Percentiles rank a stretch among this genome's conserved stretches.
phyloP scores from a whole-genome alignment of 1,284 basidiomycete species.

The Ceratobasidium sp. region DNA sequence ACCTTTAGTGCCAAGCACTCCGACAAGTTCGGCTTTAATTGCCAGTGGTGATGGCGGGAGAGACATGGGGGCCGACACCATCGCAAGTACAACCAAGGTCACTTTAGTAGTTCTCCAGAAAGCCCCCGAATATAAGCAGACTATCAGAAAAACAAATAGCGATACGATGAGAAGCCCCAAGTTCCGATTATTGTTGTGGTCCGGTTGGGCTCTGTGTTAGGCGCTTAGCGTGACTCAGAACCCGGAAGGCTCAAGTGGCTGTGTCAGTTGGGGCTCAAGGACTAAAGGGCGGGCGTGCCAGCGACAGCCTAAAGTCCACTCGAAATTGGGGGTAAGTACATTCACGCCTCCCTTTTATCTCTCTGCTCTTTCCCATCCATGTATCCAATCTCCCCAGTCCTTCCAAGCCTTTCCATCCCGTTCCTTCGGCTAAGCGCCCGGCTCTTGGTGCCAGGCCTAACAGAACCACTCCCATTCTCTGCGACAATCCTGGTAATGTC shows the following conservation, averaged over 20 bases:
- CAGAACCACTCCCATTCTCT: not conserved
- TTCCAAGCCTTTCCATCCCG: too few species aligned
- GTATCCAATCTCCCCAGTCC: too few species aligned
- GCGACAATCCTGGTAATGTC: constrained; percentile 19
- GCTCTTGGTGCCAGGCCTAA: constrained; percentile 1
- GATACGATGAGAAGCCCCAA: not conserved
- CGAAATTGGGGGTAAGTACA: too few species aligned
- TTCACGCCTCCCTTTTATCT: too few species aligned
- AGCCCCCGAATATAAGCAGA: not conserved
- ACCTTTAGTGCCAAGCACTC: constrained; percentile 69
- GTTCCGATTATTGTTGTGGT: not conserved
- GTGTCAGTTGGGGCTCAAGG: too few species aligned
- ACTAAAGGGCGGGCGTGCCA: too few species aligned
- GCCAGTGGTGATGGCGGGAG: constrained; percentile 41
- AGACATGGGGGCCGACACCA: constrained; percentile 23
- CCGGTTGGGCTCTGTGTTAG: not conserved
- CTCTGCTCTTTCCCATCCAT: too few species aligned
- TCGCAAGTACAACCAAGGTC: not conserved
- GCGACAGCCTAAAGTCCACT: too few species aligned
- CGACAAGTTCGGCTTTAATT: constrained; percentile 57
- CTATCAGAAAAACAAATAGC: not conserved
- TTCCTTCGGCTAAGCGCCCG: too few species aligned
- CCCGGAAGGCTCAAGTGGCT: too few species aligned
- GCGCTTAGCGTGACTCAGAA: too few species aligned
- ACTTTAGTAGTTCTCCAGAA: not conserved